These are phyloP conservation scores for Lagenidium giganteum DNA, from an alignment of 352 stramenopile genomes.

Conservation along the genomic window DNA sequence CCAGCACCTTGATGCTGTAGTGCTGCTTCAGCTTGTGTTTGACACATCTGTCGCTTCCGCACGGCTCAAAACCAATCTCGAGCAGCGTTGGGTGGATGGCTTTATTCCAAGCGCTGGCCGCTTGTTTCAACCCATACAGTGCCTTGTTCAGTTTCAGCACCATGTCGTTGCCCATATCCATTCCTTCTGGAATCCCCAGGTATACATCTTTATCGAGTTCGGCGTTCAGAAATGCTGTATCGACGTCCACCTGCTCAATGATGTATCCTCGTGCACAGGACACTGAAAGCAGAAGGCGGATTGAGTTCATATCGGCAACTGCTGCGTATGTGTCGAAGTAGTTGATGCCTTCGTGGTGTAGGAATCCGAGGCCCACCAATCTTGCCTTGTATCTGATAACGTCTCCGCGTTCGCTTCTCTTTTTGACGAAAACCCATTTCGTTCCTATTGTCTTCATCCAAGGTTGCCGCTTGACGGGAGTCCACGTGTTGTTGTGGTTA, in stretches of 20 bases:
- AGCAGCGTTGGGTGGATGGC: slow-evolving; percentile 1
- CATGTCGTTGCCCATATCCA: not conserved
- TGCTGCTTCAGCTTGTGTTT: not conserved
- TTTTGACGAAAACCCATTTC: slow-evolving; percentile 31
- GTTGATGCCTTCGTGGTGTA: slow-evolving; percentile 22
- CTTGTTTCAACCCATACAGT: slow-evolving; percentile 19
- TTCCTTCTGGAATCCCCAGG: slow-evolving; percentile 3
- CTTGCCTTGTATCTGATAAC: slow-evolving; percentile 28
- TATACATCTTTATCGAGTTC: slow-evolving; percentile 17
- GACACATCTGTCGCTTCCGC: not conserved
- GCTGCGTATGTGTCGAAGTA: slow-evolving; percentile 28
- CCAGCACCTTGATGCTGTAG: slow-evolving; percentile 16
- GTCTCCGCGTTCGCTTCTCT: slow-evolving; percentile 21
- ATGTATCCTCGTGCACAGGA: slow-evolving; percentile 7
- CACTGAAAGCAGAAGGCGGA: slow-evolving; percentile 19
- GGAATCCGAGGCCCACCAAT: slow-evolving; percentile 25
- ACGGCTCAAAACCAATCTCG: not conserved
- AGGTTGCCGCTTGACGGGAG: not conserved
- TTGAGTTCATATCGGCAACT: slow-evolving; percentile 32
- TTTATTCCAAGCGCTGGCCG: not conserved
- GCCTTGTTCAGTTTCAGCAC: slow-evolving; percentile 1
- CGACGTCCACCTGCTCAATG: slow-evolving; percentile 26
- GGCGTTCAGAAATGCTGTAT: slow-evolving; percentile 28
- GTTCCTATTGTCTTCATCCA: slow-evolving; percentile 15
- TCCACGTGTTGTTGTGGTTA: slow-evolving; percentile 1